A percentile compares a stretch with the other conserved stretches of the same genome.
Conservation (phyloP, 78 protist genomes). For the Anaeramoeba flamelloides region DNA sequence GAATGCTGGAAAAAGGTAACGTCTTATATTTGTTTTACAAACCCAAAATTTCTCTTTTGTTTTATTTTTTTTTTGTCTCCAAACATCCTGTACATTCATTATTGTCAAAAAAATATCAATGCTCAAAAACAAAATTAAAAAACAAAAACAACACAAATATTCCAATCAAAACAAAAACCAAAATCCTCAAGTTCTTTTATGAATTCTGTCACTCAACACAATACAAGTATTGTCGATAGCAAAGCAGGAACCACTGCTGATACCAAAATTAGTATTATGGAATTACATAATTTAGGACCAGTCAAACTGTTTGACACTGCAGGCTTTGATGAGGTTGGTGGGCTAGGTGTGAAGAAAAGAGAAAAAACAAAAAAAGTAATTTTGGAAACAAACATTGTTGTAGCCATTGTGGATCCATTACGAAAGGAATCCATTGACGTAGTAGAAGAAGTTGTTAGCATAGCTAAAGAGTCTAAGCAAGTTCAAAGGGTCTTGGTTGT, state of each 20-base stretch:
- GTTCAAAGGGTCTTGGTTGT: background rate
- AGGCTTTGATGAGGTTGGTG: background rate
- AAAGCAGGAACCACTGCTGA: background rate
- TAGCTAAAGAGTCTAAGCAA: background rate
- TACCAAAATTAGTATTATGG: background rate
- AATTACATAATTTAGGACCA: background rate
- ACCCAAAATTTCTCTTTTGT: too few relatives aligned
- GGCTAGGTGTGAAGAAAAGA: background rate
- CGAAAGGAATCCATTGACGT: background rate
- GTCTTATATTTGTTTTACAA: too few relatives aligned
- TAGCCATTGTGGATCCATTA: background rate
- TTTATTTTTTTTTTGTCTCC: too few relatives aligned
- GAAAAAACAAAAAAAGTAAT: background rate
- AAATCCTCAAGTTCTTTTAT: background rate
- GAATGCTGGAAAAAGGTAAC: slow-evolving; percentile 1
- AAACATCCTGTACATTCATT: too few relatives aligned
- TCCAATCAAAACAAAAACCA: too few relatives aligned
- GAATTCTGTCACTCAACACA: background rate
- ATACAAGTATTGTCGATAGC: background rate
- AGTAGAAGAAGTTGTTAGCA: background rate
- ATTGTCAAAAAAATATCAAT: too few relatives aligned
- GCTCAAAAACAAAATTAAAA: too few relatives aligned
- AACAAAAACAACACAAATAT: too few relatives aligned
- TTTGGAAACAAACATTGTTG: background rate
- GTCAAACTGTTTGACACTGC: background rate